Evolutionary conservation across 2,329 filamentous ascomycete genomes (phyloP).

Genomic region (Penicillium sp.): DNA sequence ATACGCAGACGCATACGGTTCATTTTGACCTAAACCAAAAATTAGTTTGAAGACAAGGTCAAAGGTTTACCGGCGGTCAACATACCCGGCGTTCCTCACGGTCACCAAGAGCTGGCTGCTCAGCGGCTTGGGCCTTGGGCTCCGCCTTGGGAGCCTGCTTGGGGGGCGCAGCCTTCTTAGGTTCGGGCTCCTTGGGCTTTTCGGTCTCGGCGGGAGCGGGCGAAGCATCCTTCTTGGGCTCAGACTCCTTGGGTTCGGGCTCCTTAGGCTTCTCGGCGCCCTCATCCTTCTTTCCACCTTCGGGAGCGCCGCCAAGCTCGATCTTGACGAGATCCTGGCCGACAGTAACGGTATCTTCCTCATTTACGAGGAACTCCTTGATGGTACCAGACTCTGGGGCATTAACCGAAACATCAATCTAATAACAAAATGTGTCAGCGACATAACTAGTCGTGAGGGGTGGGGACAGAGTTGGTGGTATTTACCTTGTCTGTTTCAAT

Average conservation of each 20-base stretch:
- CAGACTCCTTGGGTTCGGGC: constrained; percentile 53
- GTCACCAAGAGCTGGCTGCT: constrained; percentile 57
- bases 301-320: constrained; percentile 69
- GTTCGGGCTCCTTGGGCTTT: constrained; percentile 29
- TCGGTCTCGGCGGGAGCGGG: constrained; percentile 32
- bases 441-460: neutral
- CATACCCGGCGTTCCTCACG: constrained; percentile 86
- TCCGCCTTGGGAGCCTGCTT: constrained; percentile 21
- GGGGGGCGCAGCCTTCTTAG: constrained; percentile 40
- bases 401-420: constrained; percentile 97
- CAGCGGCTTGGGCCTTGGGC: constrained; percentile 21
- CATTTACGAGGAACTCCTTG: constrained; percentile 85
- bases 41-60: neutral
- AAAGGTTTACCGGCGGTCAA: constrained; percentile 16
- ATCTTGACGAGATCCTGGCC: constrained; percentile 87
- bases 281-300: constrained; percentile 55
- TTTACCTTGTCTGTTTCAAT: constrained; percentile 97
- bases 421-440: constrained; percentile 13
- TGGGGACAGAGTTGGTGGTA: neutral
- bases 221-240: constrained; percentile 52
- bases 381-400: constrained; percentile 86
- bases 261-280: constrained; percentile 60
- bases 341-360: constrained; percentile 93
- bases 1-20: constrained; percentile 98
- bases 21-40: constrained; percentile 82